Conservation (phyloP, 2,329 filamentous ascomycete genomes). For the Botryotinia globosa region DNA sequence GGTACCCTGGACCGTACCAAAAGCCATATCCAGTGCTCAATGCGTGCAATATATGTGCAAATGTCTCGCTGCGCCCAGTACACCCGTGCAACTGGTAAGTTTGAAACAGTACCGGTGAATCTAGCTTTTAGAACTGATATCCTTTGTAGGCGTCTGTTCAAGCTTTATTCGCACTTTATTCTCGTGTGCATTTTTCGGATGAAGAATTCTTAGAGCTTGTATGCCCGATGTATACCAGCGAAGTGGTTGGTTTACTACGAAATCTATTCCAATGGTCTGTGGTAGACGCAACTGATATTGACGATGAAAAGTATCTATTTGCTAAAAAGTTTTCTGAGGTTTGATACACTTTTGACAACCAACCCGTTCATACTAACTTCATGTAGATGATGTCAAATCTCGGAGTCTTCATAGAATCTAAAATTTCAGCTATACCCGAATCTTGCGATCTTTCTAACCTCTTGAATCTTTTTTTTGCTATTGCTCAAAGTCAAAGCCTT, state of each 20-base stretch:
- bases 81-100: slow-evolving; percentile 70
- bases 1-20: slow-evolving; percentile 84
- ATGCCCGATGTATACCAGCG: slow-evolving; percentile 72
- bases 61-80: slow-evolving; percentile 66
- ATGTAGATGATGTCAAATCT: slow-evolving; percentile 77
- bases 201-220: slow-evolving; percentile 77
- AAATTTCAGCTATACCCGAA: slow-evolving; percentile 63
- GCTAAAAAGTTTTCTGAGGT: slow-evolving; percentile 94
- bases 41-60: slow-evolving; percentile 69
- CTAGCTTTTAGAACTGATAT: slow-evolving; percentile 25
- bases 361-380: slow-evolving; percentile 18
- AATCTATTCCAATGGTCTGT: slow-evolving; percentile 77
- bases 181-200: slow-evolving; percentile 68
- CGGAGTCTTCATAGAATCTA: slow-evolving; percentile 78
- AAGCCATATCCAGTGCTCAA: slow-evolving; percentile 69
- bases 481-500: slow-evolving; percentile 82
- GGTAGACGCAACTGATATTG: slow-evolving; percentile 76
- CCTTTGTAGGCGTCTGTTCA: slow-evolving; percentile 69
- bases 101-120: slow-evolving; percentile 3
- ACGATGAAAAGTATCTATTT: slow-evolving; percentile 88
- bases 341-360: slow-evolving; percentile 33
- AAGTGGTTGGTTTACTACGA: slow-evolving; percentile 67
- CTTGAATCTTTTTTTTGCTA: slow-evolving; percentile 72
- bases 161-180: slow-evolving; percentile 79
- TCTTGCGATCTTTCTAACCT: slow-evolving; percentile 69